Evolutionary conservation across 139 green algal species (phyloP).

Genomic region (Micromonas pusilla): DNA sequence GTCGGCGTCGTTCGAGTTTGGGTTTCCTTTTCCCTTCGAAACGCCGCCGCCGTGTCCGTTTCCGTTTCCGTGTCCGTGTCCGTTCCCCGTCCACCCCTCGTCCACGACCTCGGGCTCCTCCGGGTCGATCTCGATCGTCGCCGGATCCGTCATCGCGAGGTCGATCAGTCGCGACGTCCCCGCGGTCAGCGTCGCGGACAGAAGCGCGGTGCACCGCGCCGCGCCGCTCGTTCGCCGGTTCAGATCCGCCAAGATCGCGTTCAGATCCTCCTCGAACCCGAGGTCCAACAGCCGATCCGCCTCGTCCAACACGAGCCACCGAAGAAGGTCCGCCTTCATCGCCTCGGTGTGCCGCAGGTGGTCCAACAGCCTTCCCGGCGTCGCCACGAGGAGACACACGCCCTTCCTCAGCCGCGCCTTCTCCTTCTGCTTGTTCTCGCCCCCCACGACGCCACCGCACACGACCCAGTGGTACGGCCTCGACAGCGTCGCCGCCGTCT

Average conservation of each 20-base stretch:
- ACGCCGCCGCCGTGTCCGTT: conserved; percentile 28
- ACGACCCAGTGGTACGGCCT: conserved; percentile 35
- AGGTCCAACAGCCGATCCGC: conserved; percentile 79
- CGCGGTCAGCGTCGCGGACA: conserved; percentile 81
- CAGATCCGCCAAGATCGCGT: conserved; percentile 44
- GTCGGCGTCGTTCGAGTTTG: conserved; percentile 3
- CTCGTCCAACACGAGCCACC: conserved; percentile 89
- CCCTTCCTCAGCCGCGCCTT: conserved; percentile 79
- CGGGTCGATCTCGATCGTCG: conserved; percentile 46
- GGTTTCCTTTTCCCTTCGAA: no score
- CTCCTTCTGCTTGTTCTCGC: conserved; percentile 83
- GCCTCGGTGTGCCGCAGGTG: conserved; percentile 75
- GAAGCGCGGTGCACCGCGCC: conserved; percentile 41
- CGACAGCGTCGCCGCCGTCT: neutral
- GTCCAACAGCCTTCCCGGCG: conserved; percentile 84
- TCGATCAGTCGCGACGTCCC: conserved; percentile 57
- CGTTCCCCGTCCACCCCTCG: conserved; percentile 2
- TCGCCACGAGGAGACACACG: conserved; percentile 35
- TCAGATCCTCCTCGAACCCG: conserved; percentile 81
- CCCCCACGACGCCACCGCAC: conserved; percentile 57
- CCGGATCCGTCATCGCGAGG: conserved; percentile 57
- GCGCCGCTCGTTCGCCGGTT: neutral
- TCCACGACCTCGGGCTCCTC: neutral
- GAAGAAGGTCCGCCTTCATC: conserved; percentile 53
- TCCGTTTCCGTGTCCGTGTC: conserved; percentile 8